Conservation (phyloP, 768 basidiomycete genomes). For the Xerocomus brunneocitrinus region DNA sequence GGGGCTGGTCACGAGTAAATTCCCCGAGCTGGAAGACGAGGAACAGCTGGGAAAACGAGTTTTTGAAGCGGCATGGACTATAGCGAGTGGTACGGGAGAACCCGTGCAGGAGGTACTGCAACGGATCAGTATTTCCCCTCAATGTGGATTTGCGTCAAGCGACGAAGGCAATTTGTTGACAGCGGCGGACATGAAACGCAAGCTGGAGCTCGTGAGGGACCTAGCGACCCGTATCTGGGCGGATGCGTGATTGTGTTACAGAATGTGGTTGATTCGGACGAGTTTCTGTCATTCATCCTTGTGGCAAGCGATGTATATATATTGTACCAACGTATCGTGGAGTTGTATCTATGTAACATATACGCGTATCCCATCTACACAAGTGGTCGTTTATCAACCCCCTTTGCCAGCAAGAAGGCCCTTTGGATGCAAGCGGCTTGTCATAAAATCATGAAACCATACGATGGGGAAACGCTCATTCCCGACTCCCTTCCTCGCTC, state of each 20-base stretch:
- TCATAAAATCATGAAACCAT: background rate
- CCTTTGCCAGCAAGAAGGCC: conserved; percentile 2
- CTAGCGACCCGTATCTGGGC: conserved; percentile 37
- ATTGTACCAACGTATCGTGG: background rate
- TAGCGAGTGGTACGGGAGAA: conserved; percentile 37
- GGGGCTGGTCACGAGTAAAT: conserved; percentile 42
- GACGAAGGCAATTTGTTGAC: conserved; percentile 41
- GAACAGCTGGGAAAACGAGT: conserved; percentile 38
- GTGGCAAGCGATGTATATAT: background rate
- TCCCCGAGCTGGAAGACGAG: conserved; percentile 40
- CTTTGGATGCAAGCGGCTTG: background rate
- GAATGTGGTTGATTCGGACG: too few species aligned
- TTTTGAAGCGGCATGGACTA: conserved; percentile 38
- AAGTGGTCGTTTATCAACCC: background rate
- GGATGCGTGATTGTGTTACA: conserved; percentile 10
- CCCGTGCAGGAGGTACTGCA: conserved; percentile 35
- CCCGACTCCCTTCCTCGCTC: conserved; percentile 55
- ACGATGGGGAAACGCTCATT: conserved; percentile 11
- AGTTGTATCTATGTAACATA: background rate
- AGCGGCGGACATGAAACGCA: conserved; percentile 32
- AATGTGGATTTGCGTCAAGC: conserved; percentile 50
- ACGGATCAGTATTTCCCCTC: conserved; percentile 44
- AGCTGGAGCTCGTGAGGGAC: conserved; percentile 30
- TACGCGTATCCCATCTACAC: background rate
- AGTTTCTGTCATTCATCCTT: background rate